These are phyloP conservation scores for Monascus ruber DNA, from an alignment of 2,329 filamentous ascomycete genomes.

Conservation along the genomic window DNA sequence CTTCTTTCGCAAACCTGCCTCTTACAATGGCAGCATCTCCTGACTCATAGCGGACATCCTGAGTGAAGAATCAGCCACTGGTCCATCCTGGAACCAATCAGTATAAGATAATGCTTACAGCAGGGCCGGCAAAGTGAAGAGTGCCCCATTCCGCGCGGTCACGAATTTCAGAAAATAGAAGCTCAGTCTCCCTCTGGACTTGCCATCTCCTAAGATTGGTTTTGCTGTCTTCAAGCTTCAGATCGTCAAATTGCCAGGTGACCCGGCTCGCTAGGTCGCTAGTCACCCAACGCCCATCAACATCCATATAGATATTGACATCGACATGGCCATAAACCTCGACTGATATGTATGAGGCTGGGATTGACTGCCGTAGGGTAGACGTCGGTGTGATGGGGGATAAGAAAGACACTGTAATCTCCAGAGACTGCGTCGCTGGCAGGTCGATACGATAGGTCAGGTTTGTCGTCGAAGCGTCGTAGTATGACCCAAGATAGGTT, in stretches of 20 bases:
- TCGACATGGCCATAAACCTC: conserved; percentile 56
- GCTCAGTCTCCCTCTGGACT: conserved; percentile 38
- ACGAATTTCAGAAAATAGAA: conserved; percentile 60
- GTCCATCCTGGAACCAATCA: no score
- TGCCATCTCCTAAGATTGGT: conserved; percentile 33
- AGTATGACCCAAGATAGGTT: conserved; percentile 48
- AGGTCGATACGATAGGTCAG: conserved; percentile 51
- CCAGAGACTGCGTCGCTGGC: conserved; percentile 29
- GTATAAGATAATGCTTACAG: conserved; percentile 21
- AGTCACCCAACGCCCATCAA: conserved; percentile 73
- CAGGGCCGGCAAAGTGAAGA: conserved; percentile 62
- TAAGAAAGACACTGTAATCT: conserved; percentile 53
- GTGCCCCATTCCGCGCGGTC: conserved; percentile 80
- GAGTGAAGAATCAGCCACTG: conserved; percentile 5
- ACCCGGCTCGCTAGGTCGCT: conserved; percentile 60
- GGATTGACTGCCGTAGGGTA: conserved; percentile 66
- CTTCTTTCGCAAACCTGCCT: conserved; percentile 56
- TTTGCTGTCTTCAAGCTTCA: conserved; percentile 27
- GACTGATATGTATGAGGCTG: conserved; percentile 68
- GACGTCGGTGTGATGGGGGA: conserved; percentile 74
- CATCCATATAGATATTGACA: conserved; percentile 52
- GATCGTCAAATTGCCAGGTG: conserved; percentile 52
- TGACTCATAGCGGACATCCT: conserved; percentile 56
- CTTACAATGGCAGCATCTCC: conserved; percentile 57
- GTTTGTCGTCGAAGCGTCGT: conserved; percentile 61